phyloP scores from a whole-genome alignment of 202 grass and related monocot genomes.

The Tripidium arundinaceum region DNA sequence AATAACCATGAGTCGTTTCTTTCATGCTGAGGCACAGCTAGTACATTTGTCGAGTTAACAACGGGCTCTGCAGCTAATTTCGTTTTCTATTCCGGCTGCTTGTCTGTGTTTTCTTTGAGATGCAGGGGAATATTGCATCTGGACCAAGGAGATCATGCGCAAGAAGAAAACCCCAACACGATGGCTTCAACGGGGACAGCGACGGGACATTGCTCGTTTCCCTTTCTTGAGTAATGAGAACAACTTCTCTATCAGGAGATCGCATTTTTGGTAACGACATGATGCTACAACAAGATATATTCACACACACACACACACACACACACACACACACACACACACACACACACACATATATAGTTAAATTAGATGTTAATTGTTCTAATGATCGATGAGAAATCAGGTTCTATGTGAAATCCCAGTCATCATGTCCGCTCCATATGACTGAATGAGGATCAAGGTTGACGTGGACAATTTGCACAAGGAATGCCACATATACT shows the following conservation, averaged over 20 bases:
- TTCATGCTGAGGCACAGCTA: neutral
- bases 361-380: neutral
- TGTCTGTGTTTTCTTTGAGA: constrained; percentile 23
- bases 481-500: neutral
- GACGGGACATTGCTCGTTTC: neutral
- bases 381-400: neutral
- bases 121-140: constrained; percentile 19
- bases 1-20: neutral
- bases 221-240: constrained; percentile 1
- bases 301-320: too few species aligned
- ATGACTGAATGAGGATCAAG: neutral
- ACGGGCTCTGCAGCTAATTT: neutral
- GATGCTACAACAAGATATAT: neutral
- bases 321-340: too few species aligned
- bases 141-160: too few species aligned
- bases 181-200: neutral
- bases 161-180: neutral
- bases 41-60: constrained; percentile 6
- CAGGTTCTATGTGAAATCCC: neutral
- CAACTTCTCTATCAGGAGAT: neutral
- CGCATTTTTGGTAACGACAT: neutral
- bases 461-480: constrained; percentile 6
- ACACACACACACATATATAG: too few species aligned
- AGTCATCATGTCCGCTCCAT: neutral
- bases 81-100: neutral